These are phyloP conservation scores for Claviceps paspali DNA, from an alignment of 2,329 filamentous ascomycete genomes.

Conservation along the genomic window DNA sequence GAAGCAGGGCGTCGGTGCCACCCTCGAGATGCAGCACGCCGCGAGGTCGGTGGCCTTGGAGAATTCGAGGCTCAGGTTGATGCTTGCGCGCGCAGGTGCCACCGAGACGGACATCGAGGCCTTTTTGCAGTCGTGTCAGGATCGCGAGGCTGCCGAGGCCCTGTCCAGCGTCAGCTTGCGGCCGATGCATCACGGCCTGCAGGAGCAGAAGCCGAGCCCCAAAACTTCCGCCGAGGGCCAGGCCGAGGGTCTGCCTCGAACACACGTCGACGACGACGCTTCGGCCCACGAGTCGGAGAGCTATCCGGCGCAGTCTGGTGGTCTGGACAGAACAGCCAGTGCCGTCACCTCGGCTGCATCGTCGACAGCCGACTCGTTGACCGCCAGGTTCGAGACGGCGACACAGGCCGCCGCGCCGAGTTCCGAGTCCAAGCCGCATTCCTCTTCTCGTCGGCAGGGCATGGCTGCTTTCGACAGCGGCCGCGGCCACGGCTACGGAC, in stretches of 20 bases:
- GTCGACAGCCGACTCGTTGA: background rate
- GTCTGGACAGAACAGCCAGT: conserved; percentile 1
- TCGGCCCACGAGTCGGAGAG: background rate
- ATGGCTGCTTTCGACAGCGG: background rate
- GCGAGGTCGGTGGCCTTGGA: conserved; percentile 33
- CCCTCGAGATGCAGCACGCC: conserved; percentile 36
- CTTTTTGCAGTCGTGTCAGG: conserved; percentile 22
- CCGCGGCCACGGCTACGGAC: background rate
- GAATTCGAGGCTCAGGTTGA: conserved; percentile 28
- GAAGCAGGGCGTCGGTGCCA: conserved; percentile 31
- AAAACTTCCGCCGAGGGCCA: background rate
- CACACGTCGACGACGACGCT: background rate
- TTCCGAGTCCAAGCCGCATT: background rate
- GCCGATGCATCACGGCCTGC: conserved; percentile 4
- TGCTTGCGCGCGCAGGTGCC: conserved; percentile 26
- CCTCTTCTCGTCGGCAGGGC: background rate
- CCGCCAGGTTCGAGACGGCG: background rate
- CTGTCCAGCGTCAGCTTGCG: conserved; percentile 7
- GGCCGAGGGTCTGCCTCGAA: background rate
- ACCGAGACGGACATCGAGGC: conserved; percentile 22
- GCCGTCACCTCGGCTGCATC: background rate
- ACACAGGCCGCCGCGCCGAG: no score
- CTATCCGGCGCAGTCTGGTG: background rate
- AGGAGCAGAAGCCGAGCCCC: background rate
- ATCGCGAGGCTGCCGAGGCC: conserved; percentile 16